phyloP scores from a whole-genome alignment of 345 rosid genomes.

The Acer yangbiense region DNA sequence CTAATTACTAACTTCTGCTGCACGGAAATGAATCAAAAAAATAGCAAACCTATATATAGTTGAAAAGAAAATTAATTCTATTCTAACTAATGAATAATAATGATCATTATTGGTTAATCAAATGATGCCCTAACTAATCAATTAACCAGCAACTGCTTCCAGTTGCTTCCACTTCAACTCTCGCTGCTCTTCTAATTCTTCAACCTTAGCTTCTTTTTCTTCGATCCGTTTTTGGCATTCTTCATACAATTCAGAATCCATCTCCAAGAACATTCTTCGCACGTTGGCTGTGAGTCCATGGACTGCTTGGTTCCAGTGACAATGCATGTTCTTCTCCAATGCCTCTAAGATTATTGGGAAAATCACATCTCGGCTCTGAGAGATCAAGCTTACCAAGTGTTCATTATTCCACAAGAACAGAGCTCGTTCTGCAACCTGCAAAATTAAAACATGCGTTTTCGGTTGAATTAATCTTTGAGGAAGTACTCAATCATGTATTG shows the following conservation, averaged over 20 bases:
- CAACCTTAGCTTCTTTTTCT: conserved; percentile 42
- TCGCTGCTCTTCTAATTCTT: conserved; percentile 39
- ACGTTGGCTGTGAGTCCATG: conserved; percentile 57
- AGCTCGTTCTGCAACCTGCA: conserved; percentile 69
- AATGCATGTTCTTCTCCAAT: conserved; percentile 54
- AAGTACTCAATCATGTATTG: neutral
- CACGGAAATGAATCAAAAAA: conserved; percentile 5
- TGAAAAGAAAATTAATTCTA: neutral
- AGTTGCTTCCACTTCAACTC: conserved; percentile 46
- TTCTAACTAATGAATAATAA: conserved; percentile 11
- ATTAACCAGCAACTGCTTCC: conserved; percentile 40
- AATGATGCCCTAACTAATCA: conserved; percentile 12
- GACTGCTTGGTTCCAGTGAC: conserved; percentile 67
- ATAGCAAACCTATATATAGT: conserved; percentile 1
- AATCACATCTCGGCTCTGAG: conserved; percentile 48
- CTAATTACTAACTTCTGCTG: neutral
- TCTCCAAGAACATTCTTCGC: conserved; percentile 48
- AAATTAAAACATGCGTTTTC: neutral
- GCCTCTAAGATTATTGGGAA: conserved; percentile 59
- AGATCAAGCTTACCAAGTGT: conserved; percentile 53
- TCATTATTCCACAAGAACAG: conserved; percentile 71
- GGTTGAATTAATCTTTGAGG: neutral
- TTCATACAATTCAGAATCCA: conserved; percentile 44
- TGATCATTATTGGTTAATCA: neutral
- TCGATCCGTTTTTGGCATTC: conserved; percentile 33